Base-by-base conservation (phyloP, 495 filamentous ascomycete genomes). In the Echria macrotheca region DNA sequence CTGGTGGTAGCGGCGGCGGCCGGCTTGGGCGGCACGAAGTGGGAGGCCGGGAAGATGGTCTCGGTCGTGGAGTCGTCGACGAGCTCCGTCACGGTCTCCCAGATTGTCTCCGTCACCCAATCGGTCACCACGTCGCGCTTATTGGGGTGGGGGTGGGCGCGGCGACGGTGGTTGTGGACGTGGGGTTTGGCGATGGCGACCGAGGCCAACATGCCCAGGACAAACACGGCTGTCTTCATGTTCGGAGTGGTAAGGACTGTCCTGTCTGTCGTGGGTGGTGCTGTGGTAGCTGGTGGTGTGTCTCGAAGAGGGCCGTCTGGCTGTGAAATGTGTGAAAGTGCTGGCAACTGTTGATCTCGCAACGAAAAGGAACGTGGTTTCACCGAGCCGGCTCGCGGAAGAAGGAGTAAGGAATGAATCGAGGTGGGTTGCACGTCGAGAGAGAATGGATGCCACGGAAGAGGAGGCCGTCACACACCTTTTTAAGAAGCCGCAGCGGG, bases 171-270 rank as follows among this genome's bases (percentile, higher is more conserved):
- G 42, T 68, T 67, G 49, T 74, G 72, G 31, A 58, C 58, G 39
- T 69, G 69, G 28, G 71, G 74, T 53, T 77, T 69, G 19, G 72
- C 73, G 40, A 66, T 50, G 50, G 67, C 66, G 31, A 66, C 52
- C 12, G 72, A 64, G 49, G 69, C 70, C 64, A 78, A 53, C 25
- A 74, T 35, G 55, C 68, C 63, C 39, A 57, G 55, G 28, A 67
- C 55, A 47, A 77, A 39, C 6, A 66, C 60, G 44, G 65, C 44
- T 14, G 74, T 66, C 67, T 74, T 80, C 75, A 78, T 80, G 52
- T 23, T 74, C 50, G 28, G 22, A 24, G 39, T 35, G 46, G 32
- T 38, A 53, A 21, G 22, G 32, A 38, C 39, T 25, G 44, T 31
- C 10, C 23, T 15, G 25, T 45, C 25, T 17, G 19, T 41, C 19